Percentiles rank a stretch among this genome's conserved stretches.
phyloP scores from a whole-genome alignment of 768 basidiomycete species.

The Auriculariales sp. region DNA sequence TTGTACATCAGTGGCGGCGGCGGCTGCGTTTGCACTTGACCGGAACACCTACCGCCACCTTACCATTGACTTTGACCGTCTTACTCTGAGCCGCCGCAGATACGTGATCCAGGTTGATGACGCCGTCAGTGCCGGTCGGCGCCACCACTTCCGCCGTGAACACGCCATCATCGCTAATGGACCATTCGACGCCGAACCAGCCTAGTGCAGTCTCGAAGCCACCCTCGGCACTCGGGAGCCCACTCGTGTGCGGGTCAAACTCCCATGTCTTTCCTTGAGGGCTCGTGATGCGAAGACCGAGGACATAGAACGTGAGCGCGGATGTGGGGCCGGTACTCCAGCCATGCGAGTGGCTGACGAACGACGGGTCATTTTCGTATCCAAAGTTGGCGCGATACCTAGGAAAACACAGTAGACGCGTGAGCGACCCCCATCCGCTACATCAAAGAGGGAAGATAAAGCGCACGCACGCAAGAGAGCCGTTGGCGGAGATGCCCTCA shows the following conservation, averaged over 20 bases:
- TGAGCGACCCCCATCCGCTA: background rate
- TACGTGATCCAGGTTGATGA: slow-evolving; percentile 10
- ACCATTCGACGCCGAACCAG: slow-evolving; percentile 36
- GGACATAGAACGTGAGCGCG: slow-evolving; percentile 40
- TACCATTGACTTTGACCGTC: too few species aligned
- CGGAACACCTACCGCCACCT: too few species aligned
- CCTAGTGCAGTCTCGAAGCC: slow-evolving; percentile 40
- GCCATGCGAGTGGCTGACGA: slow-evolving; percentile 45
- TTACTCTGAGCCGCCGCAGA: too few species aligned
- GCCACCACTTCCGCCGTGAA: slow-evolving; percentile 15
- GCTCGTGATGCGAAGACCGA: slow-evolving; percentile 35
- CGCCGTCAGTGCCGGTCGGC: slow-evolving; percentile 19
- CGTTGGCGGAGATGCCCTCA: slow-evolving; percentile 44
- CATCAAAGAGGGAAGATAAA: background rate
- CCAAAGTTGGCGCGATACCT: slow-evolving; percentile 39
- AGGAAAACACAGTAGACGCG: background rate
- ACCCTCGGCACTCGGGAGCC: slow-evolving; percentile 28
- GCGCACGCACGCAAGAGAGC: slow-evolving; percentile 30
- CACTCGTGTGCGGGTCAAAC: slow-evolving; percentile 28
- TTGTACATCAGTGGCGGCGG: too few species aligned
- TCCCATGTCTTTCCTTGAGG: slow-evolving; percentile 34
- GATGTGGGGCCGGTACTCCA: slow-evolving; percentile 47
- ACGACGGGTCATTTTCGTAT: slow-evolving; percentile 42
- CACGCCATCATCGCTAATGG: slow-evolving; percentile 7
- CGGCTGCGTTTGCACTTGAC: too few species aligned